Conservation (phyloP, 768 basidiomycete genomes). For the Leccinum subgranulosum region DNA sequence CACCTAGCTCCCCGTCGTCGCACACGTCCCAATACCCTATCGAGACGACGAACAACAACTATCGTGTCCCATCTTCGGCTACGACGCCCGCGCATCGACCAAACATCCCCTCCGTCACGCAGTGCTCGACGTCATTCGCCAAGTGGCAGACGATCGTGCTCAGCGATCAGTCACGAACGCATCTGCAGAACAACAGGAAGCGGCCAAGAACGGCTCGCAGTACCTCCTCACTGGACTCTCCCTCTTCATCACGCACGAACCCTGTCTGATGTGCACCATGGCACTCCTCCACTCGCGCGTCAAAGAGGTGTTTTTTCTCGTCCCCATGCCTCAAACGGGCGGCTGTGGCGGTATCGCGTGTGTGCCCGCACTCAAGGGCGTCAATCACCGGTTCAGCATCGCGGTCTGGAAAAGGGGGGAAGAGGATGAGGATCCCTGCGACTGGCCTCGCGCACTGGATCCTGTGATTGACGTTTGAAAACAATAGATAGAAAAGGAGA, state of each 20-base stretch:
- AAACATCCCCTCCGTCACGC: constrained; percentile 85
- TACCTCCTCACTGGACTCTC: constrained; percentile 86
- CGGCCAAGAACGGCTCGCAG: constrained; percentile 58
- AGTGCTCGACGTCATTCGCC: constrained; percentile 69
- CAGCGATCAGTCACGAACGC: background rate
- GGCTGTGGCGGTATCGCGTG: constrained; percentile 80
- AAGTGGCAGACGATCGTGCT: constrained; percentile 58
- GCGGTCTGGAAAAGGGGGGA: constrained; percentile 52
- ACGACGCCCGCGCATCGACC: constrained; percentile 69
- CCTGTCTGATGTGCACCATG: constrained; percentile 98
- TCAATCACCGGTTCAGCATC: constrained; percentile 87
- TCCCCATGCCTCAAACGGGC: constrained; percentile 74
- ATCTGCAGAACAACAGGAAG: constrained; percentile 11
- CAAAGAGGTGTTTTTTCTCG: constrained; percentile 74
- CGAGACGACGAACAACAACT: constrained; percentile 26
- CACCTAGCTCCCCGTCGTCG: constrained; percentile 68
- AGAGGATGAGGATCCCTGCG: background rate
- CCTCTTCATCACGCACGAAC: constrained; percentile 92
- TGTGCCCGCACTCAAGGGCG: constrained; percentile 75
- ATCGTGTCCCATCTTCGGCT: constrained; percentile 44
- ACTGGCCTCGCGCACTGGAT: constrained; percentile 16
- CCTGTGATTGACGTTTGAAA: constrained; percentile 7
- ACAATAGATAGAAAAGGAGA: background rate
- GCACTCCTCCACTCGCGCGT: constrained; percentile 93
- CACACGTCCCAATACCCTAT: constrained; percentile 60